Percentiles rank a stretch among this genome's conserved stretches.
Evolutionary conservation across 371 early-diverging fungal species (phyloP).

Genomic region (Mucor piriformis): DNA sequence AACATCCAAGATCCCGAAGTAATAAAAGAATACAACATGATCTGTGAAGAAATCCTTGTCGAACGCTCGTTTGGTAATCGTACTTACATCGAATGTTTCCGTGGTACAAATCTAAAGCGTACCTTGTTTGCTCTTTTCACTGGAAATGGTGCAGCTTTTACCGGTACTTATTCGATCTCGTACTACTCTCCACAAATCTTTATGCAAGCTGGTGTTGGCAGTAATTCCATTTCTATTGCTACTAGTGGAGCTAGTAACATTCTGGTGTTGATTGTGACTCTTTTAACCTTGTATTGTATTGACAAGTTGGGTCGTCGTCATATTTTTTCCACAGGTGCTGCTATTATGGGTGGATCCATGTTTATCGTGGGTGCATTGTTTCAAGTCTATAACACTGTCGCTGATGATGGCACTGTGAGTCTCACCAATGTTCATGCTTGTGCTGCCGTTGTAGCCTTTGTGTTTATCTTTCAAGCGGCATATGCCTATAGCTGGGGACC

Average conservation of each 20-base stretch:
- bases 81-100: slow-evolving; percentile 44
- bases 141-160: slow-evolving; percentile 64
- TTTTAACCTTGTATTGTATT: slow-evolving; percentile 61
- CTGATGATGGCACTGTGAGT: slow-evolving; percentile 31
- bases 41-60: slow-evolving; percentile 40
- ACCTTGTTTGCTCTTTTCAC: slow-evolving; percentile 47
- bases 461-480: slow-evolving; percentile 50
- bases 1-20: slow-evolving; percentile 44
- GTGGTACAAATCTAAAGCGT: slow-evolving; percentile 41
- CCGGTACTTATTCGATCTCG: slow-evolving; percentile 65
- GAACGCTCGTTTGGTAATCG: slow-evolving; percentile 46
- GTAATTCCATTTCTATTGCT: slow-evolving; percentile 36
- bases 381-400: slow-evolving; percentile 30
- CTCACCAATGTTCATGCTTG: slow-evolving; percentile 33
- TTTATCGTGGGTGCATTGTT: slow-evolving; percentile 50
- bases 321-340: slow-evolving; percentile 47
- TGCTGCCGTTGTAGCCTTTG: slow-evolving; percentile 44
- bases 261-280: slow-evolving; percentile 46
- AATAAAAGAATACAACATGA: slow-evolving; percentile 33
- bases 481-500: slow-evolving; percentile 66
- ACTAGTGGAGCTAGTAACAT: slow-evolving; percentile 46
- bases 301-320: slow-evolving; percentile 48
- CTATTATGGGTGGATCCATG: slow-evolving; percentile 45
- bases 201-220: slow-evolving; percentile 37
- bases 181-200: slow-evolving; percentile 52